Evolutionary conservation across 169 alveolate genomes (phyloP).

Genomic region (Plasmodium gaboni): DNA sequence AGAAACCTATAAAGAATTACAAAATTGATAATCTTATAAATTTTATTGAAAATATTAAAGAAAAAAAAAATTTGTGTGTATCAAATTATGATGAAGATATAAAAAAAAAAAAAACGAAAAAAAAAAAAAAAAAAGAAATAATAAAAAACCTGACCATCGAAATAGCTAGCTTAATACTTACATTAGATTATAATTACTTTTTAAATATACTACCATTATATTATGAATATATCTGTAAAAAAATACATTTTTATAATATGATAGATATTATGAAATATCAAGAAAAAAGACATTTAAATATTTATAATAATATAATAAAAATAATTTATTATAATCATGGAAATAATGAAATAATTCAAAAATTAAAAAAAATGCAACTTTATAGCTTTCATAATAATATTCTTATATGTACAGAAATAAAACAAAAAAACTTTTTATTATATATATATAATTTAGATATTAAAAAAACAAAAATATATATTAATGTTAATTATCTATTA

Average conservation of each 20-base stretch:
- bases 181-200: constrained; percentile 54
- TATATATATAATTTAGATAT: constrained; percentile 47
- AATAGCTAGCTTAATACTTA: constrained; percentile 33
- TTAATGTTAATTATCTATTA: constrained; percentile 51
- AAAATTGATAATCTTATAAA: constrained; percentile 30
- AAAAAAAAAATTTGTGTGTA: constrained; percentile 10
- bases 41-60: constrained; percentile 56
- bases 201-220: constrained; percentile 24
- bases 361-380: not conserved
- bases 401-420: constrained; percentile 2
- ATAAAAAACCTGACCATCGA: constrained; percentile 46
- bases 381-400: constrained; percentile 4
- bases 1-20: not conserved
- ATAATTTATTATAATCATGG: not conserved
- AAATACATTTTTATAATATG: not conserved
- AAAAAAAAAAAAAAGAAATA: constrained; percentile 7
- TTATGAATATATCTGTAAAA: constrained; percentile 21
- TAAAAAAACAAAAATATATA: constrained; percentile 60
- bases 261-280: not conserved
- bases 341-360: not conserved
- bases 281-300: constrained; percentile 6
- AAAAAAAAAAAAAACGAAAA: not conserved
- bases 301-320: not conserved
- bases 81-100: not conserved
- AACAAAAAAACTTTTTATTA: constrained; percentile 12